A percentile compares a stretch with the other conserved stretches of the same genome.
Conservation (phyloP, 2,329 filamentous ascomycete genomes). For the Myriosclerotinia duriaeana region DNA sequence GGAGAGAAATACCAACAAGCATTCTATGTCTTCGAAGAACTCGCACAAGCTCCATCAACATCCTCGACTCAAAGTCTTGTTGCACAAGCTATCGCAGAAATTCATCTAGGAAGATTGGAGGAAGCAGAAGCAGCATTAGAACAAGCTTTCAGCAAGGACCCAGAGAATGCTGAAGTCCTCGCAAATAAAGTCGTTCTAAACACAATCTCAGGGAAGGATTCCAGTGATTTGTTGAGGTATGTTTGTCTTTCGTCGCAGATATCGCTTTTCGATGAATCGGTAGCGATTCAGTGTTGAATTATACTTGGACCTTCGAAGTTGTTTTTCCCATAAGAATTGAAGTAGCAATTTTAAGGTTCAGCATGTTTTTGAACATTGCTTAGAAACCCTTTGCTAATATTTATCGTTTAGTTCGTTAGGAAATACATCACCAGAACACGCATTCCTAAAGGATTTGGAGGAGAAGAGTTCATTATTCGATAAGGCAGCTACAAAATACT, state of each 20-base stretch:
- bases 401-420: slow-evolving; percentile 50
- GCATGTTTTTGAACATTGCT: slow-evolving; percentile 7
- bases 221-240: slow-evolving; percentile 61
- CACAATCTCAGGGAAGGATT: slow-evolving; percentile 71
- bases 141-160: slow-evolving; percentile 73
- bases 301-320: background rate
- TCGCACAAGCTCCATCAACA: slow-evolving; percentile 82
- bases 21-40: slow-evolving; percentile 96
- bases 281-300: background rate
- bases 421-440: slow-evolving; percentile 64
- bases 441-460: slow-evolving; percentile 69
- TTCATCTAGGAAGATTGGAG: slow-evolving; percentile 83
- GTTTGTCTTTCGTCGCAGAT: slow-evolving; percentile 37
- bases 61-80: slow-evolving; percentile 74
- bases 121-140: slow-evolving; percentile 87
- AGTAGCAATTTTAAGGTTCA: background rate
- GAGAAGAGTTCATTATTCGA: slow-evolving; percentile 90
- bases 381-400: slow-evolving; percentile 18
- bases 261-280: background rate
- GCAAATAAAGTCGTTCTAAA: slow-evolving; percentile 82
- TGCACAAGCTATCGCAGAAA: slow-evolving; percentile 84
- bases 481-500: slow-evolving; percentile 81
- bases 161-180: slow-evolving; percentile 69
- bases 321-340: background rate
- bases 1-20: slow-evolving; percentile 95